Conservation (phyloP, 345 rosid genomes). For the Syzygium oleosum region DNA sequence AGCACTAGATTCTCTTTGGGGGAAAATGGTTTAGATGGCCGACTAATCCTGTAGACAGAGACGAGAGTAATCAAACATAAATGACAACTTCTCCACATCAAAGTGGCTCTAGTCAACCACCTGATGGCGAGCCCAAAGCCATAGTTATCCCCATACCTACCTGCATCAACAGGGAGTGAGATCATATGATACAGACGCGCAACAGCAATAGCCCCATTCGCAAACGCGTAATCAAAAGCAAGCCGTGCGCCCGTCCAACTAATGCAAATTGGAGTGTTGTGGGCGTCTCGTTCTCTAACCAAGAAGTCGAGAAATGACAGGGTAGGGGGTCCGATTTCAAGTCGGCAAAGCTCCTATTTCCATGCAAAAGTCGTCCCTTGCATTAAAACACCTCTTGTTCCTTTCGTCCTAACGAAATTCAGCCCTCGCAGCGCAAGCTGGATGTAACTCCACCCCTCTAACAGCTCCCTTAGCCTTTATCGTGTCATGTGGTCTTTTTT, state of each 20-base stretch:
- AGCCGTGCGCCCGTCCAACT: not conserved
- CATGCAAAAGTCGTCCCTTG: not conserved
- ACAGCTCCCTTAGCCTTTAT: not conserved
- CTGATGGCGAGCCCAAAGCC: not conserved
- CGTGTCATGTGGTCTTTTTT: not conserved
- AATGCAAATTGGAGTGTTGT: not conserved
- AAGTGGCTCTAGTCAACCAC: not conserved
- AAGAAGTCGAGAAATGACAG: too few relatives aligned
- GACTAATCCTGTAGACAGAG: not conserved
- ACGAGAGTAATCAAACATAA: not conserved
- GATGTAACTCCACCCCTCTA: not conserved
- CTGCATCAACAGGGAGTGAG: not conserved
- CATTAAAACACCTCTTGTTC: not conserved
- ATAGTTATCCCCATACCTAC: not conserved
- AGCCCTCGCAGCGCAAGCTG: not conserved
- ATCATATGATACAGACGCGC: not conserved
- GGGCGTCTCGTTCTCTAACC: not conserved
- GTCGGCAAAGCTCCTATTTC: not conserved
- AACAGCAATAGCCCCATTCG: not conserved
- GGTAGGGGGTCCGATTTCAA: not conserved
- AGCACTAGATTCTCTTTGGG: not conserved
- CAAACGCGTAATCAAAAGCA: not conserved
- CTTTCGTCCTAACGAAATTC: not conserved
- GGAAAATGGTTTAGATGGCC: not conserved
- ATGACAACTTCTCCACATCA: not conserved